Percentiles rank a stretch among this genome's conserved stretches.
Evolutionary conservation across 2,329 filamentous ascomycete species (phyloP).

Genomic region (Neofusicoccum sp.): DNA sequence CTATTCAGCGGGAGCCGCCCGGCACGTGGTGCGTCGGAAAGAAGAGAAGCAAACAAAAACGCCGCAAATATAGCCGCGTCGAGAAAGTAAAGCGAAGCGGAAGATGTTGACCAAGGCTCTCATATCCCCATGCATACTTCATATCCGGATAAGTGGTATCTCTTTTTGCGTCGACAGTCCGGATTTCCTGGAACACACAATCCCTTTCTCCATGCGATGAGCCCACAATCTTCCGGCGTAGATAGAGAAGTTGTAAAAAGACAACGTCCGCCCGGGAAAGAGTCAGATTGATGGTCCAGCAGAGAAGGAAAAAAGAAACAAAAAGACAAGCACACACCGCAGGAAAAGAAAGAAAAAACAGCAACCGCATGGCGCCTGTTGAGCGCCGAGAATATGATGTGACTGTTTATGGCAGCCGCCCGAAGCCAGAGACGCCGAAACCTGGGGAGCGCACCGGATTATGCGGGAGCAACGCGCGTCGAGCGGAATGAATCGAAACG

Average conservation of each 20-base stretch:
- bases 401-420: background rate
- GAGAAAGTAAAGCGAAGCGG: slow-evolving; percentile 7
- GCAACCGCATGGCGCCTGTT: slow-evolving; percentile 1
- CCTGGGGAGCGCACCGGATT: background rate
- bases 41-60: slow-evolving; percentile 1
- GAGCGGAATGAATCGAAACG: background rate
- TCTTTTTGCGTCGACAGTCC: slow-evolving; percentile 14
- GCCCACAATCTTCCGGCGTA: slow-evolving; percentile 7
- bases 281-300: slow-evolving; percentile 8
- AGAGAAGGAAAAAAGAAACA: slow-evolving; percentile 3
- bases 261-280: slow-evolving; percentile 10
- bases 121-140: slow-evolving; percentile 15
- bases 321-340: slow-evolving; percentile 4
- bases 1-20: slow-evolving; percentile 1
- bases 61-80: background rate
- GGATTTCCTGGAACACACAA: slow-evolving; percentile 9
- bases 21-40: background rate
- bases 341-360: background rate
- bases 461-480: background rate
- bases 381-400: slow-evolving; percentile 11
- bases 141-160: slow-evolving; percentile 16
- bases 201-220: slow-evolving; percentile 12
- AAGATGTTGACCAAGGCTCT: slow-evolving; percentile 14
- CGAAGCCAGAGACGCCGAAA: slow-evolving; percentile 9
- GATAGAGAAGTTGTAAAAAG: slow-evolving; percentile 1